Percentiles rank a stretch among this genome's conserved stretches.
Conservation (phyloP, 2,329 filamentous ascomycete genomes). For the Coniochaeta sp. region DNA sequence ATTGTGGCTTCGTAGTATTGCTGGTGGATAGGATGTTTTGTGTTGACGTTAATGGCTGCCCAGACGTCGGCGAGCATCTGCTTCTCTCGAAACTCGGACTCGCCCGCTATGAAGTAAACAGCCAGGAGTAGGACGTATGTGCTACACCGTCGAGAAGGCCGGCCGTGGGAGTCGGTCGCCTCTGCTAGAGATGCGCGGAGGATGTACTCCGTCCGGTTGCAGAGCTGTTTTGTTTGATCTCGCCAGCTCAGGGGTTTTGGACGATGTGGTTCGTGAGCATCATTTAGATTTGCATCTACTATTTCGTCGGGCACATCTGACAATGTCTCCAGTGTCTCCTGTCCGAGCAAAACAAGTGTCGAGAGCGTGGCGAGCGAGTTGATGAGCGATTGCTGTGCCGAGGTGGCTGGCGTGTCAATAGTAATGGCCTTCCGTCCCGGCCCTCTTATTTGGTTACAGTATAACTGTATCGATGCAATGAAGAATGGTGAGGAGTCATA, state of each 20-base stretch:
- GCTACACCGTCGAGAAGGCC: neutral
- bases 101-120: neutral
- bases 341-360: neutral
- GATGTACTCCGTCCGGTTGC: neutral
- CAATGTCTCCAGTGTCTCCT: neutral
- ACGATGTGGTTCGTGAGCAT: no score
- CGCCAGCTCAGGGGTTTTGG: neutral
- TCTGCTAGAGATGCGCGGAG: neutral
- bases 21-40: neutral
- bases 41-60: neutral
- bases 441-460: constrained; percentile 11
- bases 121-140: neutral
- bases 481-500: constrained; percentile 30
- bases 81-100: neutral
- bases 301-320: no score
- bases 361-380: neutral
- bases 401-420: neutral
- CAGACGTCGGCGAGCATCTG: constrained; percentile 2
- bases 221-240: neutral
- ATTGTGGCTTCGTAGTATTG: constrained; percentile 26
- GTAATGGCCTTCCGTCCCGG: neutral
- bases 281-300: no score
- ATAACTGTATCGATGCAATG: constrained; percentile 22
- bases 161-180: neutral
- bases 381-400: neutral